phyloP scores from a whole-genome alignment of 768 basidiomycete genomes.

The Lactifluus volemus region DNA sequence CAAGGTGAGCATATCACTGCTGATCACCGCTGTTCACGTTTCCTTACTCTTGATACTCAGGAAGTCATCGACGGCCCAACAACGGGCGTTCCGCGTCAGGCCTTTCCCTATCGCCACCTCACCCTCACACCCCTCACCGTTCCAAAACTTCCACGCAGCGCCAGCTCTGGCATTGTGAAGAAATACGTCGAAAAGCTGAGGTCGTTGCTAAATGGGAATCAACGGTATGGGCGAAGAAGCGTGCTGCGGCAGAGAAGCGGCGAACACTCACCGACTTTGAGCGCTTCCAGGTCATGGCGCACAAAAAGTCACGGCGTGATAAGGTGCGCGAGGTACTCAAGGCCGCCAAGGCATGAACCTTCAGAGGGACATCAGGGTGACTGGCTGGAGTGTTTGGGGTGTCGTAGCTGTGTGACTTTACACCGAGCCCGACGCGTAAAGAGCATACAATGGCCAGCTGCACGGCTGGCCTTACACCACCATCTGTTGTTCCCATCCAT shows the following conservation, averaged over 20 bases:
- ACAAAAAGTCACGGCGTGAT: slow-evolving; percentile 84
- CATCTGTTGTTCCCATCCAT: no score
- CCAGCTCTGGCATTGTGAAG: slow-evolving; percentile 72
- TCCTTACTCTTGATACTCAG: slow-evolving; percentile 33
- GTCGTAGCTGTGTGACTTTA: no score
- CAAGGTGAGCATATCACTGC: slow-evolving; percentile 49
- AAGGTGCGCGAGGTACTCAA: slow-evolving; percentile 59
- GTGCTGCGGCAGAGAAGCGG: slow-evolving; percentile 63
- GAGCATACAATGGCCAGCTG: no score
- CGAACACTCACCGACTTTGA: slow-evolving; percentile 83
- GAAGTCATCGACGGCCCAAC: slow-evolving; percentile 93
- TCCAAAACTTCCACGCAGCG: slow-evolving; percentile 77
- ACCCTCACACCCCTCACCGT: slow-evolving; percentile 82
- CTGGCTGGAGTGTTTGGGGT: neutral
- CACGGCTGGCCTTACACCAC: no score
- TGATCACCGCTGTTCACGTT: neutral
- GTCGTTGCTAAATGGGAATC: slow-evolving; percentile 83
- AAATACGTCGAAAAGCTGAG: slow-evolving; percentile 82
- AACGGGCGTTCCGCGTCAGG: slow-evolving; percentile 86
- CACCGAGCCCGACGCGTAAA: no score
- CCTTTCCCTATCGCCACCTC: slow-evolving; percentile 87
- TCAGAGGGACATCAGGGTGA: neutral
- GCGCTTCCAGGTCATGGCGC: slow-evolving; percentile 79
- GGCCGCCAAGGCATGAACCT: slow-evolving; percentile 44
- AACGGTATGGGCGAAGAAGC: slow-evolving; percentile 83